Evolutionary conservation across 2,329 filamentous ascomycete genomes (phyloP).

Genomic region (Amesomyces nigricolor): DNA sequence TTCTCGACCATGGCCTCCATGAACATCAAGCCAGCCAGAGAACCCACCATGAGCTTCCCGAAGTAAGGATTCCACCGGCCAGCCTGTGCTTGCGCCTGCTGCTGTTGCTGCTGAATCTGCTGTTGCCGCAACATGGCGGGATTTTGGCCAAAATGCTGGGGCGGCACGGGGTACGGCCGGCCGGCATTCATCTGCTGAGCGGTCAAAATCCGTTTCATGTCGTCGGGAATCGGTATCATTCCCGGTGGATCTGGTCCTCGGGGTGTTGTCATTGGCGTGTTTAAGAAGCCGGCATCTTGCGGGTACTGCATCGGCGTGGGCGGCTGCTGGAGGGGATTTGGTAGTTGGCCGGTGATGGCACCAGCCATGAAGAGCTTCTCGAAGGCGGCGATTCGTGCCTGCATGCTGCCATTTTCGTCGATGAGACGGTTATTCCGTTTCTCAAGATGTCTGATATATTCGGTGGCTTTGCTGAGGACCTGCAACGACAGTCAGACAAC

Average conservation of each 20-base stretch:
- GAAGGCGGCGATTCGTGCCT: slow-evolving; percentile 67
- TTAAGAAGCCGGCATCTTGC: slow-evolving; percentile 40
- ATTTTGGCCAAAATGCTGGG: slow-evolving; percentile 35
- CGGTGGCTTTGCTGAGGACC: slow-evolving; percentile 88
- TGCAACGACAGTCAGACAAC: slow-evolving; percentile 29
- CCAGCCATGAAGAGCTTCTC: slow-evolving; percentile 75
- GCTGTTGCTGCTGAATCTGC: slow-evolving; percentile 49
- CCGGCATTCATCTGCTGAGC: slow-evolving; percentile 47
- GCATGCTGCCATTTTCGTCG: slow-evolving; percentile 76
- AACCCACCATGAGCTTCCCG: slow-evolving; percentile 85
- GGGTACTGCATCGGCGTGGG: slow-evolving; percentile 49
- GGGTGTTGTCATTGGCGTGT: slow-evolving; percentile 40
- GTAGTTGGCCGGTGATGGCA: slow-evolving; percentile 59
- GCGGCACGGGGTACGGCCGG: slow-evolving; percentile 46
- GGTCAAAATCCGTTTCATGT: slow-evolving; percentile 58
- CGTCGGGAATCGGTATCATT: slow-evolving; percentile 61
- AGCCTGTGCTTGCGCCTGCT: slow-evolving; percentile 41
- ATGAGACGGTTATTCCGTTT: slow-evolving; percentile 78
- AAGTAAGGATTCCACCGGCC: slow-evolving; percentile 54
- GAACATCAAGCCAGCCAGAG: slow-evolving; percentile 86
- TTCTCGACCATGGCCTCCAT: slow-evolving; percentile 70
- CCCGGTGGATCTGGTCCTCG: slow-evolving; percentile 44
- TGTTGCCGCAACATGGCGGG: slow-evolving; percentile 48
- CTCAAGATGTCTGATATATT: slow-evolving; percentile 91
- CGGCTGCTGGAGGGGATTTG: slow-evolving; percentile 48